Evolutionary conservation across 345 rosid species (phyloP), one percentile per base, ranked within the genome.

Genomic region (Aurinia saxatilis): DNA sequence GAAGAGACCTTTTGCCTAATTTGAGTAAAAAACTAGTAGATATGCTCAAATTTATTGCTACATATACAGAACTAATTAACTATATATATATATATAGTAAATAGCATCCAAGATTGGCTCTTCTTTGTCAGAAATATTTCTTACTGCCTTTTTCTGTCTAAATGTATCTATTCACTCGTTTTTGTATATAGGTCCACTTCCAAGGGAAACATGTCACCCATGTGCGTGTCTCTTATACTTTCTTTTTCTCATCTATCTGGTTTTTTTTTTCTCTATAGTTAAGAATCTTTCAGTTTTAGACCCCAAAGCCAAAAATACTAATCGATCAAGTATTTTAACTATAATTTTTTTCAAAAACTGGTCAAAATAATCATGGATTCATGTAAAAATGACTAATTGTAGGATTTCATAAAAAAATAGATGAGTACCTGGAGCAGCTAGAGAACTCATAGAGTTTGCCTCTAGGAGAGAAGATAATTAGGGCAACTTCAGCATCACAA

Each of bases 401-500:
- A 57, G 4, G 64, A 30, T n/a, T n/a, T n/a, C n/a, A n/a, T n/a
- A n/a, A n/a, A n/a, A n/a, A n/a, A n/a, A n/a, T n/a, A n/a, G n/a
- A n/a, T n/a, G 12, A 7, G 11, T 16, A 88, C 93, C 93, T 75
- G 15, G 82, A 74, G 21, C 80, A 71, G 59, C 87, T 84, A 30
- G 93, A 78, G 67, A 86, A 89, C 76, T 86, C 91, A 67, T 82
- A 86, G 58, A 86, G 91, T 81, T 81, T 86, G 54, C 87, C 96
- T 57, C 85, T 79, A 3, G 91, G 74, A 37, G 96, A 89, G 82
- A 89, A 86, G 77, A 89, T 70, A 35, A 89, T 70, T 30, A 89
- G 87, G 63, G 92, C 88, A 76, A 88, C 90, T 73, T 88, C 91
- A 23, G 91, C 92, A 64, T 88, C 96, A 45, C 96, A 88, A 50